A percentile compares a stretch with the other conserved stretches of the same genome.
Conservation (phyloP, 192 early-diverging fungal genomes). For the Coemansia sp. region DNA sequence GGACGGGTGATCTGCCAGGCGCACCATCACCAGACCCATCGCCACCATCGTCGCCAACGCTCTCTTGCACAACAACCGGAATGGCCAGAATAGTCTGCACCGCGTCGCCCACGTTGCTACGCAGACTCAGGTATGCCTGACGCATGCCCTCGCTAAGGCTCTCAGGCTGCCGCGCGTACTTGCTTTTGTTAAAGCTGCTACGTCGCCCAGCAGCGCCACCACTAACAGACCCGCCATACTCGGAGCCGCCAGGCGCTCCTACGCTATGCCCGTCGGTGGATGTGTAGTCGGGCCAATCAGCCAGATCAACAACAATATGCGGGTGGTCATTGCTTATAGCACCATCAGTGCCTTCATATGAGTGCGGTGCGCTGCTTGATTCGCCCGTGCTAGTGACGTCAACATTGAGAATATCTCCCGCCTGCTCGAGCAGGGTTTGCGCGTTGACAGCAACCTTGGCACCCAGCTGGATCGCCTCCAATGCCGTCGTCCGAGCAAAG, state of each 20-base stretch:
- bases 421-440: slow-evolving; percentile 84
- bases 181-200: slow-evolving; percentile 58
- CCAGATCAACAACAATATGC: slow-evolving; percentile 34
- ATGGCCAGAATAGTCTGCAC: slow-evolving; percentile 88
- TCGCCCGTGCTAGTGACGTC: slow-evolving; percentile 33
- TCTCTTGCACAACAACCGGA: slow-evolving; percentile 79
- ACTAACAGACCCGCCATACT: slow-evolving; percentile 8
- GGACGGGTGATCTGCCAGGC: slow-evolving; percentile 56
- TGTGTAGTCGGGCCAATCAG: slow-evolving; percentile 49
- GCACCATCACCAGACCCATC: slow-evolving; percentile 19
- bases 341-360: slow-evolving; percentile 23
- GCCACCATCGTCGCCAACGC: slow-evolving; percentile 33
- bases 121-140: slow-evolving; percentile 76
- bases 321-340: neutral
- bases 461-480: slow-evolving; percentile 87
- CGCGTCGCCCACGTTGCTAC: slow-evolving; percentile 76
- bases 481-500: slow-evolving; percentile 85
- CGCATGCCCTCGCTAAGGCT: slow-evolving; percentile 83
- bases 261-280: slow-evolving; percentile 36
- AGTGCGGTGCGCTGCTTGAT: slow-evolving; percentile 32
- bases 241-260: slow-evolving; percentile 4
- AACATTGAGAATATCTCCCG: slow-evolving; percentile 73
- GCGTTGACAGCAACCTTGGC: slow-evolving; percentile 86
- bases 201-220: slow-evolving; percentile 20
- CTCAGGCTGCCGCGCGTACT: slow-evolving; percentile 81